These are phyloP conservation scores for Linnemannia zychae DNA, from an alignment of 192 early-diverging fungal genomes.

Conservation along the genomic window DNA sequence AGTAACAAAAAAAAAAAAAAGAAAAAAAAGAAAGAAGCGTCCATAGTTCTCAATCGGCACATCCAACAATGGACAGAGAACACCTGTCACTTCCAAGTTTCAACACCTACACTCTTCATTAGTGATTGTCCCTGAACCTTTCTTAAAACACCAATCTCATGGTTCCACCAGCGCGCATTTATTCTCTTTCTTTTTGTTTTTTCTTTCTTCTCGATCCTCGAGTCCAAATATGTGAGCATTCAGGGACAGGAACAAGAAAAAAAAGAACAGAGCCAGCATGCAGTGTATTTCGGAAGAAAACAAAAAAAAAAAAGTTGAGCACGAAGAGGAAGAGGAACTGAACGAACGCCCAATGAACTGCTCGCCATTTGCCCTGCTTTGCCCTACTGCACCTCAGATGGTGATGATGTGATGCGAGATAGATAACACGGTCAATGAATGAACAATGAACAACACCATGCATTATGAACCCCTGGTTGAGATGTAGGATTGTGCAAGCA, in stretches of 20 bases:
- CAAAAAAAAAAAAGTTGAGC: not conserved
- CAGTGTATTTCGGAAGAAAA: slow-evolving; percentile 2
- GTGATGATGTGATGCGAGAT: too few species aligned
- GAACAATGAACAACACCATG: not conserved
- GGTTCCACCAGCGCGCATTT: slow-evolving; percentile 1
- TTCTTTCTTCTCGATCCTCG: not conserved
- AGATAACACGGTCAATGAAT: not conserved
- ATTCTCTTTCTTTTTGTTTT: not conserved
- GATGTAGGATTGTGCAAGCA: not conserved
- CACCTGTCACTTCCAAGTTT: too few species aligned
- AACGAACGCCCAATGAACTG: too few species aligned
- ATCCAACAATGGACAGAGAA: too few species aligned
- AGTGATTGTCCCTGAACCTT: not conserved
- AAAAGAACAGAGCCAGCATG: not conserved
- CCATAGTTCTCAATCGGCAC: too few species aligned
- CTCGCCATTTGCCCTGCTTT: too few species aligned
- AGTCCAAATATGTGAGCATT: not conserved
- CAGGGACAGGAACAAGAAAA: not conserved
- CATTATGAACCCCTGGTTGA: too few species aligned
- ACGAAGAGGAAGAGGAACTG: too few species aligned
- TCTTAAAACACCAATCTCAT: not conserved
- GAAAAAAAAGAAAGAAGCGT: not conserved
- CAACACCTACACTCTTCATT: too few species aligned
- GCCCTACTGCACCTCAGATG: too few species aligned
- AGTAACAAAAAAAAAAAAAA: not conserved